Base-by-base conservation (phyloP, 2,329 filamentous ascomycete species). In the Hypomyces perniciosus region DNA sequence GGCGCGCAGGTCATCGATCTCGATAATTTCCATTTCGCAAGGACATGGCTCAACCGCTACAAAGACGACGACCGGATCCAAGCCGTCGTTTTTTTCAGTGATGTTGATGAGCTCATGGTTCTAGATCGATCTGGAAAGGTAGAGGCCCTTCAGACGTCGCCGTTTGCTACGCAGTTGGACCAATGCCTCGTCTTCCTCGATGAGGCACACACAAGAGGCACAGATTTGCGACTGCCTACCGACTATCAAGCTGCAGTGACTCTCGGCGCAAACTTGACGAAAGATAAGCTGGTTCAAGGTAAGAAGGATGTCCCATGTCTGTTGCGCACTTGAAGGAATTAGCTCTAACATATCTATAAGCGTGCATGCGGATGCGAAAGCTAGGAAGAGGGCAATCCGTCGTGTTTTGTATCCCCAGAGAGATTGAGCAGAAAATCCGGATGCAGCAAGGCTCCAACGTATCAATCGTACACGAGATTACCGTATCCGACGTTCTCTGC, bases 331-430 rank as follows among this genome's bases (percentile, higher is more conserved):
- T n/a, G n/a, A n/a, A n/a, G n/a, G n/a, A n/a, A n/a, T n/a, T n/a
- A 77, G 4, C 74, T 69, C 0, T 90, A 86, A 0, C 74, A 83
- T 0, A 88, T 79, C 57, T 0, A 69, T 86, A 90, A 75, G 84
- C 83, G 0, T 86, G 83, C 52, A 88, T 86, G 82, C 66, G 86
- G n/a, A 82, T 90, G 78, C 66, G 85, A 8, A 80, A 84, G 52
- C 72, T 91, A 0, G 86, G 84, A 0, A 67, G 79, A 2, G 84
- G 84, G 0, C 85, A 90, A 56, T 81, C 79, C 0, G 75, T 89
- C 0, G 68, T 78, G 0, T 88, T 88, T 46, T 80, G 75, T n/a
- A n/a, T n/a, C n/a, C n/a, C n/a, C n/a, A n/a, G n/a, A n/a, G n/a
- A n/a, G n/a, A n/a, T n/a, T n/a, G n/a, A n/a, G n/a, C n/a, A n/a